Evolutionary conservation across 2,329 filamentous ascomycete genomes (phyloP), one percentile per base, ranked within the genome.

Genomic region (Epichloe coenophiala): DNA sequence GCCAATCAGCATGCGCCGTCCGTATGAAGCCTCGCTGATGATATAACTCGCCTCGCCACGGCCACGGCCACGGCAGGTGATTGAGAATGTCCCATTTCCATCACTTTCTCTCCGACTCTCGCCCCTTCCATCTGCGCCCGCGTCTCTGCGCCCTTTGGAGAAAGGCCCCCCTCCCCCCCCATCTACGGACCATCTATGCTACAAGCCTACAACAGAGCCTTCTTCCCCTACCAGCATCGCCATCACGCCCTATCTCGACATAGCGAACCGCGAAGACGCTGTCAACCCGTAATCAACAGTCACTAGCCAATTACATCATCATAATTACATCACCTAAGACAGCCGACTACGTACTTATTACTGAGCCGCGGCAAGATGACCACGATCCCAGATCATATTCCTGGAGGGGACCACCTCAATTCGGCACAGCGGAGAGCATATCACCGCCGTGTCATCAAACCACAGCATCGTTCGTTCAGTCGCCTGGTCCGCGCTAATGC

Each of bases 401-500:
- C 42, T 11, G 46, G 42, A 42, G 11, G 23, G 31, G 31, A 49
- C 31, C 13, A 6, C 17, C 38, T 50, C 27, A 45, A 50, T 3
- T 11, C n/a, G 5, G 36, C 49, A 4, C 52, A 45, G 41, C 43
- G 19, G 35, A 45, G 37, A 43, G 33, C 50, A 27, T 23, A 42
- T 33, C 17, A 48, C 9, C 49, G 46, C 33, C 52, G 46, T 35
- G 41, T 37, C 27, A 35, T 51, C 21, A 53, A 47, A 33, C 31
- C 49, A 1, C 49, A 51, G 33, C 43, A 53, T 12, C 52, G 35
- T 35, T 46, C 49, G 13, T n/a, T 51, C n/a, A 53, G 23, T n/a
- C 59, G 65, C 50, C 55, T 63, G 33, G 54, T 66, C 50, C 64
- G 64, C 49, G 61, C 59, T 44, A 58, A 59, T 39, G 63, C 63